Evolutionary conservation across 169 alveolate genomes (phyloP).

Genomic region (Plasmodium vinckei): DNA sequence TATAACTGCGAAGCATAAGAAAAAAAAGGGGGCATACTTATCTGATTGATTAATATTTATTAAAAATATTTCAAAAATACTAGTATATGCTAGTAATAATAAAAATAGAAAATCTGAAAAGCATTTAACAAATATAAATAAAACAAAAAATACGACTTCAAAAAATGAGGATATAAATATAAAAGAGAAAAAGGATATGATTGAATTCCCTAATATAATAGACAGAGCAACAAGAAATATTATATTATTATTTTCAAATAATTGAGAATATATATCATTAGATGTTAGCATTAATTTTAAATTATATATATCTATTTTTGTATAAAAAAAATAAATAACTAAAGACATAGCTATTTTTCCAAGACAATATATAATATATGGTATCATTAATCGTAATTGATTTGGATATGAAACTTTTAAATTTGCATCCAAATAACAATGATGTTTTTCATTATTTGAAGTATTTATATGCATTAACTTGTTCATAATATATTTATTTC

Average conservation of each 20-base stretch:
- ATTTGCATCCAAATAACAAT: slow-evolving; percentile 48
- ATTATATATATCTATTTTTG: slow-evolving; percentile 7
- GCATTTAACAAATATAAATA: slow-evolving; percentile 51
- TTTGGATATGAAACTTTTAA: slow-evolving; percentile 40
- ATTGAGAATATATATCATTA: slow-evolving; percentile 21
- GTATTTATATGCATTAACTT: slow-evolving; percentile 54
- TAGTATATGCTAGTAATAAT: slow-evolving; percentile 32
- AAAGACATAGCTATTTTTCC: slow-evolving; percentile 62
- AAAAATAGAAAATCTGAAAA: slow-evolving; percentile 49
- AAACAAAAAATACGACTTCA: slow-evolving; percentile 35
- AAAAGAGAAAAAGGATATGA: slow-evolving; percentile 45
- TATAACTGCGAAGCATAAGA: slow-evolving; percentile 29
- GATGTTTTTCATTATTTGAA: slow-evolving; percentile 47
- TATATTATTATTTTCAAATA: slow-evolving; percentile 45
- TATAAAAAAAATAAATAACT: slow-evolving; percentile 50
- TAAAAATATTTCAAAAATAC: slow-evolving; percentile 37
- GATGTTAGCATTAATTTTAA: slow-evolving; percentile 32
- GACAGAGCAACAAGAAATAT: slow-evolving; percentile 42
- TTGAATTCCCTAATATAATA: slow-evolving; percentile 52
- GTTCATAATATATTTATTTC: slow-evolving; percentile 42
- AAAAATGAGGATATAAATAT: slow-evolving; percentile 24
- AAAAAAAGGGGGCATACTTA: slow-evolving; percentile 47
- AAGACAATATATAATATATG: slow-evolving; percentile 44
- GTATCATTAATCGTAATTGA: slow-evolving; percentile 67
- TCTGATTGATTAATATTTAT: slow-evolving; percentile 45